phyloP scores from a whole-genome alignment of 139 green algal species.

The Klebsormidium nitens region DNA sequence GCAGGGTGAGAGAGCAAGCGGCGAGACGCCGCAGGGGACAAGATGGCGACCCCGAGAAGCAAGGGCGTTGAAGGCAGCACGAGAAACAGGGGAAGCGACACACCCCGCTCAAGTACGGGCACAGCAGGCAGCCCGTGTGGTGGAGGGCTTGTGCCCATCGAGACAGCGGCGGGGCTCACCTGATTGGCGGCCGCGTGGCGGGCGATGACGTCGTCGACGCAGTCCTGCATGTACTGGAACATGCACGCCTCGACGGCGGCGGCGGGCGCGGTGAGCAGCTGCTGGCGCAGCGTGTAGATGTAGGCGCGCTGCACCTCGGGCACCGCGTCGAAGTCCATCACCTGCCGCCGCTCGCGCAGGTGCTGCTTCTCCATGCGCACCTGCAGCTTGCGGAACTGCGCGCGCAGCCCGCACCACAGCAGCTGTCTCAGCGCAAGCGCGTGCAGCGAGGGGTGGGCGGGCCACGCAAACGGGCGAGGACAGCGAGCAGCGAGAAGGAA shows the following conservation, averaged over 20 bases:
- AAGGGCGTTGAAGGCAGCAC: background rate
- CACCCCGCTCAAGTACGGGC: background rate
- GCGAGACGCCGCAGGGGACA: too few species aligned
- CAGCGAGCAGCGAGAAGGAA: too few species aligned
- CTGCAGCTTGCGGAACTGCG: constrained; percentile 7
- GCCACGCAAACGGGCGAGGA: too few species aligned
- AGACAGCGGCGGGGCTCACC: background rate
- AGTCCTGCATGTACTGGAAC: constrained; percentile 17
- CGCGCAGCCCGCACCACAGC: background rate
- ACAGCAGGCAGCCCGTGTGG: constrained; percentile 1
- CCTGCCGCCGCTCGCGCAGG: constrained; percentile 26
- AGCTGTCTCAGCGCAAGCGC: background rate
- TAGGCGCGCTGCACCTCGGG: constrained; percentile 20
- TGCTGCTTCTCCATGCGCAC: constrained; percentile 12
- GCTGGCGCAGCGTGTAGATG: constrained; percentile 18
- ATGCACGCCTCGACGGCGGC: background rate
- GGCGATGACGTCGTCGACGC: constrained; percentile 2
- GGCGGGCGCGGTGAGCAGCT: background rate
- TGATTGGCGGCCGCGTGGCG: background rate
- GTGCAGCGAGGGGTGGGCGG: background rate
- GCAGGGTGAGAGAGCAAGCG: too few species aligned
- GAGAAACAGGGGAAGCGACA: background rate
- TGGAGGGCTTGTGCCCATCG: background rate
- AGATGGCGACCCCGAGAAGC: too few species aligned
- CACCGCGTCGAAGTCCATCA: constrained; percentile 33